Conservation (phyloP, 1,284 basidiomycete genomes). For the Tilletia walkeri region DNA sequence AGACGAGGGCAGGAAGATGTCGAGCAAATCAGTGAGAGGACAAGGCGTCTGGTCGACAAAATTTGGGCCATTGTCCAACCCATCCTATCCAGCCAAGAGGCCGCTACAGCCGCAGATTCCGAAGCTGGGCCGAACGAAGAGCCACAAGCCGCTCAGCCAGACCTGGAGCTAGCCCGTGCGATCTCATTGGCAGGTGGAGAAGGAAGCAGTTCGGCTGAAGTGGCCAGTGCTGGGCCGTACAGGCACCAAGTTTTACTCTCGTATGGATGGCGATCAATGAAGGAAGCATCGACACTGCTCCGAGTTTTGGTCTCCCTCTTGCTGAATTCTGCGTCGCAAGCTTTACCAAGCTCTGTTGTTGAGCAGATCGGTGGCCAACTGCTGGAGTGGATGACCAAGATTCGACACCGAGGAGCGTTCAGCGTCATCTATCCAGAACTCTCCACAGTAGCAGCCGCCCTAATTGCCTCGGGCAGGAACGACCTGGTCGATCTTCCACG, state of each 20-base stretch:
- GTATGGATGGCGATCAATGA: slow-evolving; percentile 56
- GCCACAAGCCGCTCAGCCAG: neutral
- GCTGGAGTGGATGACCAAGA: slow-evolving; percentile 52
- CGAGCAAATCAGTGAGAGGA: slow-evolving; percentile 36
- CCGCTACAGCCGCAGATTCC: slow-evolving; percentile 26
- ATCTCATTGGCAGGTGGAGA: slow-evolving; percentile 34
- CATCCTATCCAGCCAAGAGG: slow-evolving; percentile 44
- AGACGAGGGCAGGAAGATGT: slow-evolving; percentile 25
- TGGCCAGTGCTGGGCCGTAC: slow-evolving; percentile 30
- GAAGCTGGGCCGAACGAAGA: slow-evolving; percentile 40
- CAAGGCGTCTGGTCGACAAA: slow-evolving; percentile 36
- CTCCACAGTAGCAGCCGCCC: slow-evolving; percentile 40
- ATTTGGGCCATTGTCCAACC: slow-evolving; percentile 51
- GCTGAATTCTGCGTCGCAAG: neutral
- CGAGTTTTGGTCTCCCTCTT: slow-evolving; percentile 38
- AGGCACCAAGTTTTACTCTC: slow-evolving; percentile 55
- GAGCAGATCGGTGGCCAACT: slow-evolving; percentile 48
- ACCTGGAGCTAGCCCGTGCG: slow-evolving; percentile 35
- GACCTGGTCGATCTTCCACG: slow-evolving; percentile 41
- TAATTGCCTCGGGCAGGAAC: slow-evolving; percentile 34
- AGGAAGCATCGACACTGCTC: slow-evolving; percentile 55
- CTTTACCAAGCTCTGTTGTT: slow-evolving; percentile 30
- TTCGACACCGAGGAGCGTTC: slow-evolving; percentile 56
- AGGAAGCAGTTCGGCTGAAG: slow-evolving; percentile 33
- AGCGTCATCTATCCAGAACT: slow-evolving; percentile 55